Evolutionary conservation across 805 yeast species (phyloP), one percentile per base, ranked within the genome.

Genomic region (Vanderwaltozyma polyspora): DNA sequence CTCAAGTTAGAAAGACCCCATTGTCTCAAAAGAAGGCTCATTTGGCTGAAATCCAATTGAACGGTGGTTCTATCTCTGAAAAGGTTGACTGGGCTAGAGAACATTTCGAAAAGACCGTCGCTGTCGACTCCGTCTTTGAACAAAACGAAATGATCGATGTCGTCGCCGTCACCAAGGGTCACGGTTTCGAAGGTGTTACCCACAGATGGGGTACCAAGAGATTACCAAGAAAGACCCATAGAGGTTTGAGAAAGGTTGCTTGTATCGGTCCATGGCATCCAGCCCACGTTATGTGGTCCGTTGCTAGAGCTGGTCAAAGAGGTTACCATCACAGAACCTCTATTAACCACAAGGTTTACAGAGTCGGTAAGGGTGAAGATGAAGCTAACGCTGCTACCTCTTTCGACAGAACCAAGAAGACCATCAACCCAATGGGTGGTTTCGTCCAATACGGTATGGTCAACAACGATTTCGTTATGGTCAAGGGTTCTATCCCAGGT

Each of bases 241-340:
- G 97, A 83, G 99, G 99, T 89, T 76, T 89, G 68, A 86, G 99
- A 81, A 91, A 91, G 85, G 99, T 91, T 73, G 99, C 98, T 66
- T 91, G 99, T 85, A 91, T 91, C 64, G 99, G 99, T 80, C 96
- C 99, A 67, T 91, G 99, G 99, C 98, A 91, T 77, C 99, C 99
- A 70, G 80, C 95, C 76, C 95, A 86, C 79, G 99, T 91, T 68
- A 74, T 78, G 72, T 89, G 94, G 94, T 84, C 97, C 64, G 99
- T 91, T 71, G 97, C 98, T 62, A 85, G 99, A 74, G 95, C 98
- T 64, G 99, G 99, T 89, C 98, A 91, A 79, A 84, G 79, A 76
- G 99, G 99, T 84, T 91, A 82, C 95, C 98, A 91, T 75, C 95
- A 86, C 91, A 89, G 99, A 82, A 91, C 99, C 63, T 91, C 98